These are phyloP conservation scores for Striga hermonthica DNA, from an alignment of 305 asterid genomes.

Conservation along the genomic window DNA sequence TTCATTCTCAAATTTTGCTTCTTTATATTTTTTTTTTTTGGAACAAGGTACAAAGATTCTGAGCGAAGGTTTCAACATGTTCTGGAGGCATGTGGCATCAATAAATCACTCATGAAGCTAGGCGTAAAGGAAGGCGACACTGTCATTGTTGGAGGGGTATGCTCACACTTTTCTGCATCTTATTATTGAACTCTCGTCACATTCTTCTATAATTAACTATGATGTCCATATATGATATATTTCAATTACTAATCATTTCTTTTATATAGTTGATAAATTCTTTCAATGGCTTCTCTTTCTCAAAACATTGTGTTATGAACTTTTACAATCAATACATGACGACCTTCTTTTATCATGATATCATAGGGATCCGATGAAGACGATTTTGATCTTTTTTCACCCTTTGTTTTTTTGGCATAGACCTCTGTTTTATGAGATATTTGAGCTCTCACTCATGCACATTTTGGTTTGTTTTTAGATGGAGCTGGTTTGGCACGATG, in stretches of 20 bases:
- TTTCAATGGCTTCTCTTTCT: not conserved
- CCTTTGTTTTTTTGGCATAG: not conserved
- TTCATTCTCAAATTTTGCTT: no score
- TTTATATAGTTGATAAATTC: not conserved
- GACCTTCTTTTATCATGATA: not conserved
- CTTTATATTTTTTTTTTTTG: conserved; percentile 10
- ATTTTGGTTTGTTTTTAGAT: conserved; percentile 43
- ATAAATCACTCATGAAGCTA: conserved; percentile 68
- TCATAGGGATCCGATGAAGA: not conserved
- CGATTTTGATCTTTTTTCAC: conserved; percentile 7
- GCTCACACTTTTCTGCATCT: conserved; percentile 21
- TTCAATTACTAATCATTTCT: no score
- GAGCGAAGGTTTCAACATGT: conserved; percentile 85
- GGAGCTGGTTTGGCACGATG: conserved; percentile 85
- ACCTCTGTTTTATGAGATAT: conserved; percentile 7
- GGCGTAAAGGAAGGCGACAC: conserved; percentile 94
- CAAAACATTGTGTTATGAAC: not conserved
- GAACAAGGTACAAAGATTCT: conserved; percentile 73
- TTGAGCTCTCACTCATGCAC: not conserved
- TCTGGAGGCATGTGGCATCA: conserved; percentile 87
- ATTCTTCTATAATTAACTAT: not conserved
- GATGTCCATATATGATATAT: not conserved
- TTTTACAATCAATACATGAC: not conserved
- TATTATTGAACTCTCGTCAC: conserved; percentile 3
- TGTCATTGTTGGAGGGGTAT: conserved; percentile 78